Conservation (phyloP, 2,329 filamentous ascomycete genomes). For the Aspergillus floridensis region DNA sequence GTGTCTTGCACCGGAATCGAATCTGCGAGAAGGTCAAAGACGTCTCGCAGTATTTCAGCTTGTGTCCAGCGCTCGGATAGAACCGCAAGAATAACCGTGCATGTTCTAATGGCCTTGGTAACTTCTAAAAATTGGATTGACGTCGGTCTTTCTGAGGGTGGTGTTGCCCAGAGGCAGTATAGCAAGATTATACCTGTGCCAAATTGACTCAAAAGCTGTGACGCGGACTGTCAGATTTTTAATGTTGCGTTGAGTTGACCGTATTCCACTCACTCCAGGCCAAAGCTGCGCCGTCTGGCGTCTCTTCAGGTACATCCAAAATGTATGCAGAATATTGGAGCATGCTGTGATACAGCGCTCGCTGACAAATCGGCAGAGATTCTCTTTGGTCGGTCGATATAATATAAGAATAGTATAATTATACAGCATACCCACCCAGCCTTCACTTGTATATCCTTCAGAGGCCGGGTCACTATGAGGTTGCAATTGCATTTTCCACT, state of each 20-base stretch:
- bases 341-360: neutral
- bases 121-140: neutral
- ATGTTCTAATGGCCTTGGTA: neutral
- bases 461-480: conserved; percentile 2
- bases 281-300: conserved; percentile 4
- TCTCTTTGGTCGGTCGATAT: neutral
- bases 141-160: neutral
- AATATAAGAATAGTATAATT: conserved; percentile 1
- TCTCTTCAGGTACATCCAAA: conserved; percentile 2
- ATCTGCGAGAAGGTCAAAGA: neutral
- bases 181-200: neutral
- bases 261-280: neutral
- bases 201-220: neutral
- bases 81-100: neutral
- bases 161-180: neutral
- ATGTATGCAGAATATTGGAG: neutral
- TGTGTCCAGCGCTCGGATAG: neutral
- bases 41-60: neutral
- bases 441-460: conserved; percentile 3
- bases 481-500: conserved; percentile 2
- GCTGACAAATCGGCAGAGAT: neutral
- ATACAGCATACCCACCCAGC: conserved; percentile 6
- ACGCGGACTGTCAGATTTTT: neutral
- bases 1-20: neutral
- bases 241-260: neutral